Conservation (phyloP, 225 moss, liverwort and hornwort species). For the Thuidium tamariscinum region DNA sequence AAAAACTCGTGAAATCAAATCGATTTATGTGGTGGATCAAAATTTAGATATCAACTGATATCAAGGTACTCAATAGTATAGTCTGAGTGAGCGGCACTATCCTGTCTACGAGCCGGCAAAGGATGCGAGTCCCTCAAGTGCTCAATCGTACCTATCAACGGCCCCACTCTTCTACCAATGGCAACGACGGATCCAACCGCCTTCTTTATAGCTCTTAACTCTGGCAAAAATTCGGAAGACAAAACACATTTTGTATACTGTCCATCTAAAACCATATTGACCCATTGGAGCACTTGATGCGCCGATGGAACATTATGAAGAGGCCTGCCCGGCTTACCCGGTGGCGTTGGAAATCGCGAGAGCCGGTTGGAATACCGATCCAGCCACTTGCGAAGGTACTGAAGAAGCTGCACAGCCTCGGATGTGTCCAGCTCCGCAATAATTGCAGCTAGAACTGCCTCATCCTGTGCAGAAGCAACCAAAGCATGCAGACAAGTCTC, state of each 20-base stretch:
- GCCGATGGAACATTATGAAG: constrained; percentile 47
- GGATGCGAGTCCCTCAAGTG: constrained; percentile 31
- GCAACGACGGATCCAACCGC: constrained; percentile 43
- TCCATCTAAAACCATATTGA: constrained; percentile 57
- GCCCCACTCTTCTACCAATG: constrained; percentile 24
- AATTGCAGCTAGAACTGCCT: constrained; percentile 59
- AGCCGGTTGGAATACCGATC: constrained; percentile 53
- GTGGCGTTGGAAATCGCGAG: constrained; percentile 32
- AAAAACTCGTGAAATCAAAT: not conserved
- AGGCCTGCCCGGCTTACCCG: not conserved
- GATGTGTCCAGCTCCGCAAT: constrained; percentile 41
- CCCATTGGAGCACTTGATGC: constrained; percentile 63
- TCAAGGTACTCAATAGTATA: constrained; percentile 90
- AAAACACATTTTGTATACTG: constrained; percentile 73
- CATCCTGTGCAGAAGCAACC: constrained; percentile 64
- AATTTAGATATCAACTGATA: constrained; percentile 57
- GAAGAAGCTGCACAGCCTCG: constrained; percentile 53
- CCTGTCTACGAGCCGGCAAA: constrained; percentile 25
- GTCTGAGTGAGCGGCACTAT: constrained; percentile 30
- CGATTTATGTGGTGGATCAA: constrained; percentile 11
- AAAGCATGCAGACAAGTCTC: constrained; percentile 68
- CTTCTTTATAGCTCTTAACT: constrained; percentile 44
- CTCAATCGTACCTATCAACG: constrained; percentile 46
- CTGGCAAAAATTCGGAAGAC: constrained; percentile 54
- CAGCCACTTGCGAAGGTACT: constrained; percentile 71